A percentile compares a stretch with the other conserved stretches of the same genome.
Conservation (phyloP, 1,284 basidiomycete species). For the Sporisorium scitamineum region DNA sequence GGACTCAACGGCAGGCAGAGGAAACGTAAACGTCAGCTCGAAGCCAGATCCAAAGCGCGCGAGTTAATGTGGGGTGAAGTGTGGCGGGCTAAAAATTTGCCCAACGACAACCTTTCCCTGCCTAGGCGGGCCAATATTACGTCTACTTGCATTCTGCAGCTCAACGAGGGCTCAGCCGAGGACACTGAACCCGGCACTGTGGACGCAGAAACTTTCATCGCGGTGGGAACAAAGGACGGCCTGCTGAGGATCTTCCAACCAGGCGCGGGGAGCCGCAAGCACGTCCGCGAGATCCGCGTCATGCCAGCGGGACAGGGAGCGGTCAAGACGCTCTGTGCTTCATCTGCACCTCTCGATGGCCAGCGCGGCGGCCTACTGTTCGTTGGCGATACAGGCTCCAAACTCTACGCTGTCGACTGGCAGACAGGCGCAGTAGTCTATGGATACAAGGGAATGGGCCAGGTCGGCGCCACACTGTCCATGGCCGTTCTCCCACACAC, state of each 20-base stretch:
- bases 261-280: slow-evolving; percentile 17
- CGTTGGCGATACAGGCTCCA: slow-evolving; percentile 51
- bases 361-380: slow-evolving; percentile 39
- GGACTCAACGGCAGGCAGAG: slow-evolving; percentile 47
- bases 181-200: slow-evolving; percentile 4
- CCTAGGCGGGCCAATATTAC: slow-evolving; percentile 56
- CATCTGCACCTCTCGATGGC: slow-evolving; percentile 17
- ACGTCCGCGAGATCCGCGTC: slow-evolving; percentile 37
- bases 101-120: slow-evolving; percentile 57
- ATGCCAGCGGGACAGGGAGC: slow-evolving; percentile 35
- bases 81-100: slow-evolving; percentile 62
- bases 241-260: slow-evolving; percentile 51
- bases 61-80: slow-evolving; percentile 59
- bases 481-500: slow-evolving; percentile 29
- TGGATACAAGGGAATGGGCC: slow-evolving; percentile 38
- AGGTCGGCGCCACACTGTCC: slow-evolving; percentile 29
- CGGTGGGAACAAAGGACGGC: slow-evolving; percentile 53
- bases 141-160: slow-evolving; percentile 35
- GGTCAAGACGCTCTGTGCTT: slow-evolving; percentile 42
- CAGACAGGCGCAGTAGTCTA: slow-evolving; percentile 42
- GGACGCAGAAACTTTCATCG: slow-evolving; percentile 19
- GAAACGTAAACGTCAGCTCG: slow-evolving; percentile 57
- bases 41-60: slow-evolving; percentile 49
- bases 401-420: slow-evolving; percentile 55
- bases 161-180: not conserved